phyloP scores from a whole-genome alignment of 257 asterid species.

The Anisodus tanguticus region DNA sequence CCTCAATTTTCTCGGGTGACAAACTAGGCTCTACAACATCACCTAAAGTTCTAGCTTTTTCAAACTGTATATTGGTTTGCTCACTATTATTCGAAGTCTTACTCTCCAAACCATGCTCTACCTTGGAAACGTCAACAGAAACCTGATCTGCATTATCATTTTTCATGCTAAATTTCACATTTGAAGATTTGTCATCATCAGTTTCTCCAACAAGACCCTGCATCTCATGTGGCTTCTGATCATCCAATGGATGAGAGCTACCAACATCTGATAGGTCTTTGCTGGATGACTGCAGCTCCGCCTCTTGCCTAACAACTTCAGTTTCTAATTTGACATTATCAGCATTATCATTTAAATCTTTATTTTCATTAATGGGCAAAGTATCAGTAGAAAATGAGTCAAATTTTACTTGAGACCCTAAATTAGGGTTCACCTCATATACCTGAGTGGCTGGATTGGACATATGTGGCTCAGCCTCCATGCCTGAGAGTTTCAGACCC shows the following conservation, averaged over 20 bases:
- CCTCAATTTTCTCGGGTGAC: conserved; percentile 34
- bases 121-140: conserved; percentile 36
- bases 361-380: conserved; percentile 39
- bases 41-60: conserved; percentile 32
- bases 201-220: conserved; percentile 45
- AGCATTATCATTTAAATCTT: conserved; percentile 48
- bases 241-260: conserved; percentile 39
- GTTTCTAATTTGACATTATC: conserved; percentile 49
- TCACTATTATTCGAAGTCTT: conserved; percentile 38
- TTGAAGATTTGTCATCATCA: conserved; percentile 35
- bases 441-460: conserved; percentile 46
- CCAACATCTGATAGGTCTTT: conserved; percentile 40
- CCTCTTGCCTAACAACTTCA: conserved; percentile 45
- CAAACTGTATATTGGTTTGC: conserved; percentile 31
- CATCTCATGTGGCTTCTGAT: conserved; percentile 35
- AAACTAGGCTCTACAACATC: conserved; percentile 29
- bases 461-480: conserved; percentile 38
- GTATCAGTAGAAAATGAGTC: conserved; percentile 49
- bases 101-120: conserved; percentile 36
- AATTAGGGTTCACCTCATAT: conserved; percentile 46
- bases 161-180: conserved; percentile 38
- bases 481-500: conserved; percentile 37
- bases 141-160: conserved; percentile 39
- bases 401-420: conserved; percentile 52
- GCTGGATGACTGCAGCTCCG: conserved; percentile 39